A percentile compares a stretch with the other conserved stretches of the same genome.
Conservation (phyloP, 257 asterid genomes). For the Agastache rugosa region DNA sequence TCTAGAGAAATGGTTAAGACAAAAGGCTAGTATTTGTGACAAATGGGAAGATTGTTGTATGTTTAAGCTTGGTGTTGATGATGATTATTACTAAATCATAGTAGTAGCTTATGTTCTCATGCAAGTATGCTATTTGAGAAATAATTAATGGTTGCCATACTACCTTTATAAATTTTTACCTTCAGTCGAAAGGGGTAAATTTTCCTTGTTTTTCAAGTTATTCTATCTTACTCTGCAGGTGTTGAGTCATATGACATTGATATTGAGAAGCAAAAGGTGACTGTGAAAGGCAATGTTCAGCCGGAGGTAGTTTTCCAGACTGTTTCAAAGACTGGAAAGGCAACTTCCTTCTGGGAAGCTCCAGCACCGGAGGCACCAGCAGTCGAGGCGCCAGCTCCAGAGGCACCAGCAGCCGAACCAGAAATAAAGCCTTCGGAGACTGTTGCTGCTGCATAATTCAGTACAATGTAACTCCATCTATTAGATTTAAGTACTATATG, state of each 20-base stretch:
- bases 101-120: background rate
- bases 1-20: background rate
- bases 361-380: conserved; percentile 43
- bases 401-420: conserved; percentile 37
- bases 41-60: background rate
- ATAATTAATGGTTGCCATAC: background rate
- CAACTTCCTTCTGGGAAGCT: conserved; percentile 80
- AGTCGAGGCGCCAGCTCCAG: conserved; percentile 30
- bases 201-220: background rate
- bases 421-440: conserved; percentile 49
- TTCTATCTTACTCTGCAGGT: conserved; percentile 47
- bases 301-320: conserved; percentile 83
- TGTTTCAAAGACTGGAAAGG: conserved; percentile 91
- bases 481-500: conserved; percentile 29
- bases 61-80: background rate
- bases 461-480: conserved; percentile 27
- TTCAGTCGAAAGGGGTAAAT: background rate
- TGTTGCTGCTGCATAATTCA: conserved; percentile 48
- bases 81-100: background rate
- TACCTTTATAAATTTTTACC: background rate
- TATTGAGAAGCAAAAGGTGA: conserved; percentile 86
- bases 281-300: conserved; percentile 73
- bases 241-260: conserved; percentile 84
- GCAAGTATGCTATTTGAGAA: background rate
- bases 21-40: background rate